Percentiles rank a stretch among this genome's conserved stretches.
phyloP scores from a whole-genome alignment of 2,329 filamentous ascomycete genomes.

The Neofusicoccum sp. region DNA sequence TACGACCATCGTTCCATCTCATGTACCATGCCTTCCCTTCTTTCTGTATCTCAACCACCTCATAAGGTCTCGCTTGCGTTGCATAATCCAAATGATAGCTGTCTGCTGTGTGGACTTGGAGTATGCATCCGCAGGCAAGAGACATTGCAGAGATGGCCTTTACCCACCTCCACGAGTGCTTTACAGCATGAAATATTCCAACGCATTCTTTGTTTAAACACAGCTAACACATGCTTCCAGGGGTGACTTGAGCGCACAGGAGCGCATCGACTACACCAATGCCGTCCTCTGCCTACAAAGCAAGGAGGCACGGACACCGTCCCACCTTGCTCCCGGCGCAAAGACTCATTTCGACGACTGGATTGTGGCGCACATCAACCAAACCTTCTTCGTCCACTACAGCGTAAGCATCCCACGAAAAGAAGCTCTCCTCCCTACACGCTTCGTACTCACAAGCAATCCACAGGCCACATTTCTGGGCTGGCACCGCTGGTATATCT shows the following conservation, averaged over 20 bases:
- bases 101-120: too few relatives aligned
- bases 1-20: too few relatives aligned
- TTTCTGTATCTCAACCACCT: too few relatives aligned
- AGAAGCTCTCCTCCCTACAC: not conserved
- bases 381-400: conserved; percentile 35
- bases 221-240: not conserved
- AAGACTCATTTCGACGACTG: conserved; percentile 38
- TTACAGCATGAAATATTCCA: too few relatives aligned
- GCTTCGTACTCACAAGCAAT: conserved; percentile 1
- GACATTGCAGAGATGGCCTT: too few relatives aligned
- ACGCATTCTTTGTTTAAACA: not conserved
- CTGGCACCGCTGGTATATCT: conserved; percentile 45
- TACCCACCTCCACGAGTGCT: too few relatives aligned
- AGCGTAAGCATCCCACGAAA: conserved; percentile 27
- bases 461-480: conserved; percentile 32
- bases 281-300: conserved; percentile 36
- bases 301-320: conserved; percentile 31
- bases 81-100: too few relatives aligned
- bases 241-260: conserved; percentile 17
- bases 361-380: conserved; percentile 35
- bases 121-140: too few relatives aligned
- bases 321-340: conserved; percentile 29
- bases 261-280: conserved; percentile 35
- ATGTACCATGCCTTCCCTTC: not conserved
- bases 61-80: too few relatives aligned